Evolutionary conservation across 2,329 filamentous ascomycete species (phyloP), one percentile per base, ranked within the genome.

Genomic region (Alternaria angustiovoidea): DNA sequence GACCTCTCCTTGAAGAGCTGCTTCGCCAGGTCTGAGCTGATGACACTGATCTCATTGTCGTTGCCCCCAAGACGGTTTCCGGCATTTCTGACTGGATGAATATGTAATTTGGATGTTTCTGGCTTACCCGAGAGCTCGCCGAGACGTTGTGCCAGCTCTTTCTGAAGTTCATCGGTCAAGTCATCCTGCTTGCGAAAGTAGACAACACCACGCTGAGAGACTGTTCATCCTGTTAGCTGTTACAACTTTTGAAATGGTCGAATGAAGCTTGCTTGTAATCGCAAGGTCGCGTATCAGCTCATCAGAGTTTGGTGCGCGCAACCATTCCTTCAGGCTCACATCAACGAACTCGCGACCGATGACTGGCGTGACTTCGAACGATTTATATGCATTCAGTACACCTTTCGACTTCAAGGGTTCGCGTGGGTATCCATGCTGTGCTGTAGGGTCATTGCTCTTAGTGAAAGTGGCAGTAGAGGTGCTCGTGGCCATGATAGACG

Each of bases 231-330:
- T 32, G 18, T 59, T 34, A 61, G 30, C 39, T 39, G 54, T 20
- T 20, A 2, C 20, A 14, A 9, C n/a, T 38, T 42, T 9, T 14
- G 32, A 39, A 49, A 34, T n/a, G 8, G 8, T 7, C 8, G 9
- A 2, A 4, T 18, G 18, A n/a, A 2, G 8, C n/a, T 43, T 66
- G 75, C 76, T 74, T 3, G 72, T 78, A 51, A 78, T 76, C 7
- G 88, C 89, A 0, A 92, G 80, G 64, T 92, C 90, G 0, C 87
- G 82, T 18, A 91, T 70, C 22, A 90, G 76, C 39, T 88, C 86
- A 55, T 91, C 88, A 0, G 87, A 83, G 69, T 91, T 89, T 0
- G 86, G 82, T 0, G 86, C 85, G 32, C 86, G 79, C 9, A 92
- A 80, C 57, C 91, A 88, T 22, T 92, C 87, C 7, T 84, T 84